phyloP scores from a whole-genome alignment of 169 alveolate genomes.

The Cryptosporidium viatorum region DNA sequence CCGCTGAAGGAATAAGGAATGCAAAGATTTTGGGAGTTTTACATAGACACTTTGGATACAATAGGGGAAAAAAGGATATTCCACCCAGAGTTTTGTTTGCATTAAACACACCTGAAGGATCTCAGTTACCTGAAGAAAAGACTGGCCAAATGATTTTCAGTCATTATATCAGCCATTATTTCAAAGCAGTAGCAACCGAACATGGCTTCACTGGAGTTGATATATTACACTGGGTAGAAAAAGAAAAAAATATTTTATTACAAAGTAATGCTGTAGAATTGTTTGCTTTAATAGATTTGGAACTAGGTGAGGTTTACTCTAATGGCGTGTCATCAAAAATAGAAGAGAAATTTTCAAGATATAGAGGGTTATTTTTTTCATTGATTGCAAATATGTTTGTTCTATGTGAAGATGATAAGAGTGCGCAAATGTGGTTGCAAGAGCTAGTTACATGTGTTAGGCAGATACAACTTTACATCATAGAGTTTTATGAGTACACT shows the following conservation, averaged over 20 bases:
- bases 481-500: constrained; percentile 30
- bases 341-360: constrained; percentile 42
- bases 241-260: constrained; percentile 41
- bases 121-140: constrained; percentile 55
- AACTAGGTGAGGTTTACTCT: constrained; percentile 53
- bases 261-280: constrained; percentile 55
- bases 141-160: constrained; percentile 66
- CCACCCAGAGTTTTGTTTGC: constrained; percentile 65
- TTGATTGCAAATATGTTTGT: constrained; percentile 73
- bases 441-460: constrained; percentile 57
- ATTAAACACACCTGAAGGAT: constrained; percentile 37
- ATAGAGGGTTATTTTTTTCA: constrained; percentile 49
- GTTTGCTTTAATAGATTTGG: constrained; percentile 48
- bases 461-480: constrained; percentile 51
- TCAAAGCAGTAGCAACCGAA: constrained; percentile 53
- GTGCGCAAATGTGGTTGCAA: constrained; percentile 65
- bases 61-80: constrained; percentile 16
- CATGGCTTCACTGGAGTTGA: constrained; percentile 66
- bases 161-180: constrained; percentile 66
- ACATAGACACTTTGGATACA: constrained; percentile 44
- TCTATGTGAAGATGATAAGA: constrained; percentile 26
- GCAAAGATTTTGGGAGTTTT: constrained; percentile 25
- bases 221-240: constrained; percentile 62
- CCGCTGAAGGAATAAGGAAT: constrained; percentile 43
- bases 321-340: constrained; percentile 1